Percentiles rank a stretch among this genome's conserved stretches.
These are phyloP conservation scores for Boletus vinaceobasis DNA, from an alignment of 768 basidiomycete species.

Conservation along the genomic window DNA sequence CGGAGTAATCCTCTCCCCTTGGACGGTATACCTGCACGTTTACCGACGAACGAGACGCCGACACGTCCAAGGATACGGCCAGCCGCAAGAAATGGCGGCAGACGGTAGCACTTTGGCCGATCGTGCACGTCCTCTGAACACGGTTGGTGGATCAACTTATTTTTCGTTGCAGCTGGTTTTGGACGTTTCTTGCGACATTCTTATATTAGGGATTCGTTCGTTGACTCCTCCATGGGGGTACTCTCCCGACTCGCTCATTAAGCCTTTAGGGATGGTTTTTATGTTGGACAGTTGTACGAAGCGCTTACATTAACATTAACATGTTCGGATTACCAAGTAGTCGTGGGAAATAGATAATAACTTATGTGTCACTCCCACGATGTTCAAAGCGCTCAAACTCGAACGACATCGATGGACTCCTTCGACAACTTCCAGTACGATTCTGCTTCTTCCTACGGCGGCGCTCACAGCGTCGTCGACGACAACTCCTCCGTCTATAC, in stretches of 20 bases:
- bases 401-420: slow-evolving; percentile 57
- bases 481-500: slow-evolving; percentile 82
- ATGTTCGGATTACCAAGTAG: slow-evolving; percentile 11
- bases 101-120: slow-evolving; percentile 37
- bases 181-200: slow-evolving; percentile 14
- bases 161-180: background rate
- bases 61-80: slow-evolving; percentile 56
- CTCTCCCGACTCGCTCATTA: slow-evolving; percentile 12
- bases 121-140: background rate
- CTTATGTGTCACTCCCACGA: background rate
- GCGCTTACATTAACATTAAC: background rate
- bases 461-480: slow-evolving; percentile 63
- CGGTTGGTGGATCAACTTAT: background rate
- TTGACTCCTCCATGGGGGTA: background rate
- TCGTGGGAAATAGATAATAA: slow-evolving; percentile 28
- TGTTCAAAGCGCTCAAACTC: slow-evolving; percentile 6
- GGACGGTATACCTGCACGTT: slow-evolving; percentile 33
- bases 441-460: slow-evolving; percentile 76
- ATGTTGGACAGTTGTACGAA: slow-evolving; percentile 8
- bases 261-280: background rate
- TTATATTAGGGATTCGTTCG: background rate
- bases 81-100: slow-evolving; percentile 35
- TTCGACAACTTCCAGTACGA: slow-evolving; percentile 88
- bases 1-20: slow-evolving; percentile 25
- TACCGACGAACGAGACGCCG: slow-evolving; percentile 53